Evolutionary conservation across 2,329 filamentous ascomycete species (phyloP).

Genomic region (Colletotrichum phormii): DNA sequence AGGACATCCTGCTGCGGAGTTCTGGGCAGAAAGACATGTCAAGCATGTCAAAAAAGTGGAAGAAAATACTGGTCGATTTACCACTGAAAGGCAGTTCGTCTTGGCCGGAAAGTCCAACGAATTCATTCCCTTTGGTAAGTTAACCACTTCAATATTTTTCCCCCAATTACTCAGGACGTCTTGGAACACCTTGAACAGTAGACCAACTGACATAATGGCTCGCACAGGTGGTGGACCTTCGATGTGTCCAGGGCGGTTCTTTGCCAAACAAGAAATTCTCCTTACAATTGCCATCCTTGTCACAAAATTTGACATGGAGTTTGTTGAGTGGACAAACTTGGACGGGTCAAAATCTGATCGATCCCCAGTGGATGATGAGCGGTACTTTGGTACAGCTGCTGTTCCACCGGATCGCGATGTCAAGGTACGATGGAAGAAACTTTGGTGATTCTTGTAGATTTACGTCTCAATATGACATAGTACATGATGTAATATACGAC

Average conservation of each 20-base stretch:
- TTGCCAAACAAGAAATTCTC: conserved; percentile 55
- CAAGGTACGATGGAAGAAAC: conserved; percentile 22
- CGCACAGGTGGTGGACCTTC: conserved; percentile 45
- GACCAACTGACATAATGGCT: background rate
- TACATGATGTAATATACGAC: no score
- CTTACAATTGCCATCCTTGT: conserved; percentile 46
- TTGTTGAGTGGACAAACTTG: conserved; percentile 36
- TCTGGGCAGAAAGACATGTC: conserved; percentile 39
- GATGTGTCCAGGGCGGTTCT: conserved; percentile 52
- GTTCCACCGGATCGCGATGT: conserved; percentile 35
- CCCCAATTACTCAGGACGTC: background rate
- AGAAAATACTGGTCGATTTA: background rate
- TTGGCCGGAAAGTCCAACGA: conserved; percentile 21
- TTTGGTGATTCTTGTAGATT: background rate
- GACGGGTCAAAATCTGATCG: conserved; percentile 21
- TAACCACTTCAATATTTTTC: background rate
- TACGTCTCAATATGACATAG: no score
- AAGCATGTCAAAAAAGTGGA: background rate
- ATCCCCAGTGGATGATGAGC: conserved; percentile 20
- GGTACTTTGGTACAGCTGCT: conserved; percentile 29
- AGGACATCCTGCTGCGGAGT: conserved; percentile 20
- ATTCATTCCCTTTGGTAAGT: conserved; percentile 30
- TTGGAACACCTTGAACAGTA: background rate
- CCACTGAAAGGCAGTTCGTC: conserved; percentile 5
- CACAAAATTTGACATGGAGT: conserved; percentile 46